A percentile compares a stretch with the other conserved stretches of the same genome.
phyloP scores from a whole-genome alignment of 805 yeast genomes.

The Sugiyamaella smithiae region DNA sequence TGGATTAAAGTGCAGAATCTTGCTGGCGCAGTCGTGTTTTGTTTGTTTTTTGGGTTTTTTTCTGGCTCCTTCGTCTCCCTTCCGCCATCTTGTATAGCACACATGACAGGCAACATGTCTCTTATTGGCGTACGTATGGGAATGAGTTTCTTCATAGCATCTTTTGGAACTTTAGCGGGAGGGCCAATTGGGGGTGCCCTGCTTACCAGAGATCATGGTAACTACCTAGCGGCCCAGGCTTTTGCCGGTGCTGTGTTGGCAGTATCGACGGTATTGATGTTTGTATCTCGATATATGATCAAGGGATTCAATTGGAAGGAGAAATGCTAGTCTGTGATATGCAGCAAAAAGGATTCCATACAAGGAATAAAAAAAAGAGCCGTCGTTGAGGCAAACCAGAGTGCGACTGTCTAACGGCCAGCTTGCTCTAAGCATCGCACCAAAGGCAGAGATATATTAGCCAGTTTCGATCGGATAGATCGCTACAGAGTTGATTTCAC shows the following conservation, averaged over 20 bases:
- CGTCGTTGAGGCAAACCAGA: too few relatives aligned
- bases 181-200: constrained; percentile 34
- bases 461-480: too few relatives aligned
- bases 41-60: constrained; percentile 32
- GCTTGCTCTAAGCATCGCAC: too few relatives aligned
- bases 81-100: constrained; percentile 34
- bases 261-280: not conserved
- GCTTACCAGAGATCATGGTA: constrained; percentile 18
- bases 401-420: too few relatives aligned
- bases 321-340: not conserved
- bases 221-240: constrained; percentile 23
- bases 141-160: constrained; percentile 52
- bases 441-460: too few relatives aligned
- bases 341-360: too few relatives aligned
- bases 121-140: constrained; percentile 50
- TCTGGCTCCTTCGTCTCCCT: constrained; percentile 35
- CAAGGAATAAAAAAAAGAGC: too few relatives aligned
- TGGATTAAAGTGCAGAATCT: constrained; percentile 36
- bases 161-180: constrained; percentile 43
- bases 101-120: constrained; percentile 28
- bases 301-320: not conserved
- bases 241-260: constrained; percentile 18
- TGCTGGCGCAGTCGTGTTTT: constrained; percentile 33
- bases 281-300: not conserved
- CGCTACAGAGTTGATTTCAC: too few relatives aligned